Conservation (phyloP, 2,329 filamentous ascomycete species). For the Monosporascus sp. region DNA sequence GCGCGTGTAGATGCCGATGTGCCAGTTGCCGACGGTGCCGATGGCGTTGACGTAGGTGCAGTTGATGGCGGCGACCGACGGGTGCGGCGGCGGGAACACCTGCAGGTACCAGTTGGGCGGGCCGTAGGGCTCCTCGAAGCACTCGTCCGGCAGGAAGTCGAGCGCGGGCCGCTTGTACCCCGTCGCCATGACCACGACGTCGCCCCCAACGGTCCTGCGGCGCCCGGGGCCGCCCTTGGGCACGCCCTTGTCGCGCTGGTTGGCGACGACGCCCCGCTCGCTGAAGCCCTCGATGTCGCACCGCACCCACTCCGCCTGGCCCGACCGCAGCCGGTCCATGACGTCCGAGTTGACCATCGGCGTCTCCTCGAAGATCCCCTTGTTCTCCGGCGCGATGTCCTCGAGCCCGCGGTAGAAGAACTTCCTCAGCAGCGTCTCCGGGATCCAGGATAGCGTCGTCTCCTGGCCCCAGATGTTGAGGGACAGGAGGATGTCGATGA, state of each 20-base stretch:
- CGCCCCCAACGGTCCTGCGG: slow-evolving; percentile 61
- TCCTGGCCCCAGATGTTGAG: slow-evolving; percentile 77
- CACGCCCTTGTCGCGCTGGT: slow-evolving; percentile 65
- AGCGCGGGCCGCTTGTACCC: slow-evolving; percentile 72
- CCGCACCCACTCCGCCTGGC: slow-evolving; percentile 72
- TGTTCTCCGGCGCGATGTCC: slow-evolving; percentile 63
- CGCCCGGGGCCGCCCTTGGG: slow-evolving; percentile 70
- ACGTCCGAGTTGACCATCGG: slow-evolving; percentile 85
- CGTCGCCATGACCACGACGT: slow-evolving; percentile 78
- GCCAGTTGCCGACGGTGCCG: slow-evolving; percentile 79
- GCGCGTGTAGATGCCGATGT: slow-evolving; percentile 84
- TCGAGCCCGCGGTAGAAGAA: slow-evolving; percentile 80
- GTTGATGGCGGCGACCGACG: slow-evolving; percentile 74
- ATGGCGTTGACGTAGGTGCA: slow-evolving; percentile 75
- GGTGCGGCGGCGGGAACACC: slow-evolving; percentile 71
- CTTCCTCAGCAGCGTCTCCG: slow-evolving; percentile 66
- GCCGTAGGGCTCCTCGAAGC: slow-evolving; percentile 66
- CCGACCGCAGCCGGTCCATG: slow-evolving; percentile 67
- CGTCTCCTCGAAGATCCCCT: slow-evolving; percentile 76
- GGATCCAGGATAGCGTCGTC: slow-evolving; percentile 70
- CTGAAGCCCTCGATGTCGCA: slow-evolving; percentile 69
- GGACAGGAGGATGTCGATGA: slow-evolving; percentile 68
- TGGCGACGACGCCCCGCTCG: slow-evolving; percentile 62
- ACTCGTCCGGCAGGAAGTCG: slow-evolving; percentile 66
- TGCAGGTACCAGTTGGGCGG: slow-evolving; percentile 88